Conservation (phyloP, 768 basidiomycete species). For the Hericium erinaceus region DNA sequence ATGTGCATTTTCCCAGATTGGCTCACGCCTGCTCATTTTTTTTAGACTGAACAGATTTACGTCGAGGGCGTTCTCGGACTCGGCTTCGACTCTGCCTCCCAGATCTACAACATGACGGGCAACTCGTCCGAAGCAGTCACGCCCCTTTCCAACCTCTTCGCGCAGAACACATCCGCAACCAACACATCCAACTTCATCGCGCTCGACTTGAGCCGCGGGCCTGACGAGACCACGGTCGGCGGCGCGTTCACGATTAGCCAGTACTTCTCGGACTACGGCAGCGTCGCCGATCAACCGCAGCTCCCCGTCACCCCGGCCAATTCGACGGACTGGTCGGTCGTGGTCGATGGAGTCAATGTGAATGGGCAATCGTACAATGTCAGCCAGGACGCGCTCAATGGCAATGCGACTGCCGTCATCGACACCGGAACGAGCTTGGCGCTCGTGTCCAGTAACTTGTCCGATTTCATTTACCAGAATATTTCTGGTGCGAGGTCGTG, state of each 20-base stretch:
- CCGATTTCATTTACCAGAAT: background rate
- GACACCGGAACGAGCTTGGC: background rate
- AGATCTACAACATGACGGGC: background rate
- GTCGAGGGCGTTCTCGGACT: background rate
- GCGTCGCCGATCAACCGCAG: background rate
- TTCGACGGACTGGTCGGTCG: background rate
- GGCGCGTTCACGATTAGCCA: background rate
- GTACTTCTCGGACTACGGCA: background rate
- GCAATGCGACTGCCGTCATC: background rate
- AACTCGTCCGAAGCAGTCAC: background rate
- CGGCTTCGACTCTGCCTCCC: background rate
- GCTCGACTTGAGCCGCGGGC: background rate
- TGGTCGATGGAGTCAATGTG: background rate
- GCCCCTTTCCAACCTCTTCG: background rate
- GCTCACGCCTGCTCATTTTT: background rate
- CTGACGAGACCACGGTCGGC: background rate
- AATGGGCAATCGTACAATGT: background rate
- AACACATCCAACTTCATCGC: background rate
- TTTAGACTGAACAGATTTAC: background rate
- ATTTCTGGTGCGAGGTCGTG: background rate
- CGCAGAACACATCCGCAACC: background rate
- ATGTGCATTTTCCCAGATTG: background rate
- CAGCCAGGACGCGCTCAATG: background rate
- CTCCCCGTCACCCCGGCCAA: background rate
- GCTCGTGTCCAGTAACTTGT: background rate